Evolutionary conservation across 257 asterid species (phyloP).

Genomic region (Sherardia arvensis): DNA sequence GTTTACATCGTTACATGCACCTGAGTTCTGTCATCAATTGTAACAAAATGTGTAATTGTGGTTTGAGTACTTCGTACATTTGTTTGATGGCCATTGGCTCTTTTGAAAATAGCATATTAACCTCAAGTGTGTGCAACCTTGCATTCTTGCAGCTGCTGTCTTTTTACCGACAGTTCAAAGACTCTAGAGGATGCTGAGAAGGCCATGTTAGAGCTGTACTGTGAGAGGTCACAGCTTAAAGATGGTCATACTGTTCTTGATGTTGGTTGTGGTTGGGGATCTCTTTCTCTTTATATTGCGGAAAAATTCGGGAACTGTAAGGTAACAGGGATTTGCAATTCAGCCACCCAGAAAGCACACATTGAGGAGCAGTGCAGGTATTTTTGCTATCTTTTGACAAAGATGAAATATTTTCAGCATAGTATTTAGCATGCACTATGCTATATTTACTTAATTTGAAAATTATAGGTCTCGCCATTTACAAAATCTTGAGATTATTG

Average conservation of each 20-base stretch:
- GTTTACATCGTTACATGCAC: neutral
- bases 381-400: neutral
- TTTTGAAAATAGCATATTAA: neutral
- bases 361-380: constrained; percentile 71
- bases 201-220: constrained; percentile 74
- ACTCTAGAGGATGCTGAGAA: constrained; percentile 86
- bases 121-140: neutral
- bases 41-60: neutral
- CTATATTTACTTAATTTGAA: neutral
- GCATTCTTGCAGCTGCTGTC: constrained; percentile 57
- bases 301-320: constrained; percentile 60
- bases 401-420: neutral
- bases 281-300: constrained; percentile 64
- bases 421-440: neutral
- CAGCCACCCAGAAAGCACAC: constrained; percentile 71
- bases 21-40: neutral
- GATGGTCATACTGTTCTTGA: constrained; percentile 90
- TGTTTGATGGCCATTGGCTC: neutral
- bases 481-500: constrained; percentile 64
- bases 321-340: constrained; percentile 84
- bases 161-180: constrained; percentile 47
- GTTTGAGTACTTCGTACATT: neutral
- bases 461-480: constrained; percentile 46
- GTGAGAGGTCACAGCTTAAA: constrained; percentile 71
- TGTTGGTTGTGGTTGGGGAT: constrained; percentile 99